Conservation (phyloP, 768 basidiomycete genomes). For the Xerocomus spinulosus region DNA sequence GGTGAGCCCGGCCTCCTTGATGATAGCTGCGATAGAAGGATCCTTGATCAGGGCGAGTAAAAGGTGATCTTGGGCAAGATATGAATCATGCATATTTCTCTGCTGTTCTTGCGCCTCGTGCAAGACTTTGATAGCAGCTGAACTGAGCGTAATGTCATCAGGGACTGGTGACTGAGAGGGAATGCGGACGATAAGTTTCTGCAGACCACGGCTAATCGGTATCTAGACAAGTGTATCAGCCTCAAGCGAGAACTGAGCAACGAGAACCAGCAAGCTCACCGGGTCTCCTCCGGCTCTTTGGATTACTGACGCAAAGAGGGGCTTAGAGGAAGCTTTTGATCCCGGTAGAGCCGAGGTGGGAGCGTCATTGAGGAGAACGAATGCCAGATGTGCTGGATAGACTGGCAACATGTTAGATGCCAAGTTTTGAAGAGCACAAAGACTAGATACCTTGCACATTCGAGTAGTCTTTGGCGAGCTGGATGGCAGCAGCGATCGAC, state of each 20-base stretch:
- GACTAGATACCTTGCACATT: slow-evolving; percentile 63
- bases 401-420: slow-evolving; percentile 40
- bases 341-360: slow-evolving; percentile 36
- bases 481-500: slow-evolving; percentile 64
- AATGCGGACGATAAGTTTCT: slow-evolving; percentile 73
- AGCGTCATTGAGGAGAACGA: slow-evolving; percentile 70
- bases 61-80: slow-evolving; percentile 90
- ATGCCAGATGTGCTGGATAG: slow-evolving; percentile 78
- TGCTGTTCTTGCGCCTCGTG: slow-evolving; percentile 72
- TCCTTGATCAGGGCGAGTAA: slow-evolving; percentile 83
- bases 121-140: slow-evolving; percentile 55
- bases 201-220: slow-evolving; percentile 62
- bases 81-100: slow-evolving; percentile 85
- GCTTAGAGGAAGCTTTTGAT: slow-evolving; percentile 33
- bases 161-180: slow-evolving; percentile 85
- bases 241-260: neutral
- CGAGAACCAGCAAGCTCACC: slow-evolving; percentile 38
- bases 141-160: slow-evolving; percentile 65
- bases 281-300: slow-evolving; percentile 83
- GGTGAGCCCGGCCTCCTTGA: slow-evolving; percentile 75
- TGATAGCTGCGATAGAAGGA: slow-evolving; percentile 52
- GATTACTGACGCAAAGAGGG: slow-evolving; percentile 75
- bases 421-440: neutral
- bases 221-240: slow-evolving; percentile 33
- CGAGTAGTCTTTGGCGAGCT: slow-evolving; percentile 79